phyloP scores from a whole-genome alignment of 202 grass and related monocot genomes.

The Alloteropsis angusta region DNA sequence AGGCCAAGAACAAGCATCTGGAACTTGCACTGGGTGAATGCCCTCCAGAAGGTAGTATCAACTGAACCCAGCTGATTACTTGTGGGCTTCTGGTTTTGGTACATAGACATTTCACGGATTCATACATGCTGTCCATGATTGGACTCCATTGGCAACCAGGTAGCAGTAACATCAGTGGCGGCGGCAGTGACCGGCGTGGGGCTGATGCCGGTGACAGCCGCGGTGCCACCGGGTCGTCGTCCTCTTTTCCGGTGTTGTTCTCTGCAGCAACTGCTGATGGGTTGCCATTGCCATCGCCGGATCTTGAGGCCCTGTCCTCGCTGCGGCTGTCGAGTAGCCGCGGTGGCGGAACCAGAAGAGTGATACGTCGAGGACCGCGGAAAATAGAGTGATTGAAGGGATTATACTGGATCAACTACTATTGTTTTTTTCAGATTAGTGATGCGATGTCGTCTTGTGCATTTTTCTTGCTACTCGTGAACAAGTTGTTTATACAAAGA shows the following conservation, averaged over 20 bases:
- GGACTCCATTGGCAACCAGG: background rate
- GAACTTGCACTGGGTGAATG: constrained; percentile 47
- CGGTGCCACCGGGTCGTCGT: background rate
- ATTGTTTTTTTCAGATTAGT: background rate
- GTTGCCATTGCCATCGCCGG: background rate
- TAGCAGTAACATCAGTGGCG: background rate
- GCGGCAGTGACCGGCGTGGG: background rate
- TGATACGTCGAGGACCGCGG: background rate
- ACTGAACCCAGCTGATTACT: background rate
- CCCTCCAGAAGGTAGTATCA: constrained; percentile 40
- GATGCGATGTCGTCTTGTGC: background rate
- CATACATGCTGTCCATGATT: background rate
- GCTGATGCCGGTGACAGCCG: background rate
- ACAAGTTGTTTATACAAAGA: background rate
- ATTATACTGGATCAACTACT: background rate
- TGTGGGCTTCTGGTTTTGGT: background rate
- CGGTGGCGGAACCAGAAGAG: background rate
- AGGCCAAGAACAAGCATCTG: constrained; percentile 42
- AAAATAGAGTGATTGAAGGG: background rate
- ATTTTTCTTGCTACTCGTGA: background rate
- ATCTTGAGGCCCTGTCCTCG: background rate
- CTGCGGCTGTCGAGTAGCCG: background rate
- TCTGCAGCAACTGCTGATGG: background rate
- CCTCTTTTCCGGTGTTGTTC: background rate
- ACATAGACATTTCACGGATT: background rate